Conservation (phyloP, 1,139 yeast genomes). For the Magnusiomyces suaveolens region DNA sequence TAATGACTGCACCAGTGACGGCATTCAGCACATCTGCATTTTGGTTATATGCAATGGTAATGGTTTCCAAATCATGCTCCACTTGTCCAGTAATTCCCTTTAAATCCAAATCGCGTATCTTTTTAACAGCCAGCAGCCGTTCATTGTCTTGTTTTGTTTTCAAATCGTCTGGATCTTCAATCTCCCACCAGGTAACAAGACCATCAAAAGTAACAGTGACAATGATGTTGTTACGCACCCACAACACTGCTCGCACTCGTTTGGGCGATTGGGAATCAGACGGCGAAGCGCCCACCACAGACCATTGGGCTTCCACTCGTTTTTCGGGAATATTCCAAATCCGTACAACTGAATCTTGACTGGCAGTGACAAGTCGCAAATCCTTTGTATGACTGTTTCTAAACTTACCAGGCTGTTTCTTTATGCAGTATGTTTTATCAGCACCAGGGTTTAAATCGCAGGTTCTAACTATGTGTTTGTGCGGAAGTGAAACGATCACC, state of each 20-base stretch:
- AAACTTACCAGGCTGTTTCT: neutral
- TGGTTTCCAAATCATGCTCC: conserved; percentile 18
- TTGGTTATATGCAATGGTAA: conserved; percentile 20
- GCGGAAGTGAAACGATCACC: conserved; percentile 23
- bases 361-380: conserved; percentile 22
- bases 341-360: conserved; percentile 22
- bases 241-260: conserved; percentile 17
- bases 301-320: conserved; percentile 18
- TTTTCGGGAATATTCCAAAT: conserved; percentile 20
- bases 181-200: conserved; percentile 29
- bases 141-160: no score
- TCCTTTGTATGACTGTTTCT: neutral
- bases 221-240: conserved; percentile 19
- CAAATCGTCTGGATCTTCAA: conserved; percentile 12
- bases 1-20: conserved; percentile 19
- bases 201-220: conserved; percentile 26
- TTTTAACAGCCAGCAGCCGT: conserved; percentile 6
- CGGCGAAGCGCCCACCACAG: neutral
- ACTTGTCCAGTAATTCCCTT: conserved; percentile 27
- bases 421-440: neutral
- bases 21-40: conserved; percentile 23
- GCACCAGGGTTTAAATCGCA: conserved; percentile 21
- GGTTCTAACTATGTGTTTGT: conserved; percentile 30
- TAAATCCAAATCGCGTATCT: conserved; percentile 17
- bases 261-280: neutral